These are phyloP conservation scores for Delphinella strobiligena DNA, from an alignment of 2,329 filamentous ascomycete genomes.

Conservation along the genomic window DNA sequence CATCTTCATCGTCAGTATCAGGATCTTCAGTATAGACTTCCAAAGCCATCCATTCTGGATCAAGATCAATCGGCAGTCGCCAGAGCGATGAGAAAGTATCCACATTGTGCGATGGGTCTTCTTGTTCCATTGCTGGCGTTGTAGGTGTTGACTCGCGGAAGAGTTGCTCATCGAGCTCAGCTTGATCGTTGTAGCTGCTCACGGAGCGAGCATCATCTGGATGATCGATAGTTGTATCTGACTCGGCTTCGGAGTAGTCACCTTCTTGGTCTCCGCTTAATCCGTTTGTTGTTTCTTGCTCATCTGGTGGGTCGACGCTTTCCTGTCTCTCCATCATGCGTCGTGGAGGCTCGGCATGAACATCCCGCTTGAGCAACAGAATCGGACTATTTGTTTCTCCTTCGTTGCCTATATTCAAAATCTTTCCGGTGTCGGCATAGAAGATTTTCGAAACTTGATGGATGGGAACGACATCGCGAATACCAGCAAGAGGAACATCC, in stretches of 20 bases:
- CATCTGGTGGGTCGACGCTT: conserved; percentile 25
- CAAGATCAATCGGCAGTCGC: conserved; percentile 60
- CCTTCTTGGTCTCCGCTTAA: neutral
- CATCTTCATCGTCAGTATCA: conserved; percentile 41
- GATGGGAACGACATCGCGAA: conserved; percentile 55
- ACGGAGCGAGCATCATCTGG: conserved; percentile 9
- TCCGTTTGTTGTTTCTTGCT: conserved; percentile 13
- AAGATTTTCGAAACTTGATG: conserved; percentile 81
- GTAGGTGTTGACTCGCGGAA: conserved; percentile 28
- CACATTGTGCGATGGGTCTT: neutral
- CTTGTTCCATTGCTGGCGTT: neutral
- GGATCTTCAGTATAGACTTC: conserved; percentile 65
- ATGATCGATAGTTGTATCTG: conserved; percentile 1
- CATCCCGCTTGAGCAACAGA: conserved; percentile 60
- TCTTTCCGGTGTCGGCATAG: conserved; percentile 81
- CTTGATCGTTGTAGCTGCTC: conserved; percentile 27
- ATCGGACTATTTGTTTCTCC: conserved; percentile 61
- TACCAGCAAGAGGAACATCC: conserved; percentile 48
- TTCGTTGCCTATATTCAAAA: conserved; percentile 67
- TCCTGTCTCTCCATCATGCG: conserved; percentile 37
- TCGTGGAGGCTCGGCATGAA: conserved; percentile 49
- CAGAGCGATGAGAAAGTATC: conserved; percentile 24
- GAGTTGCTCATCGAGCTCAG: conserved; percentile 33
- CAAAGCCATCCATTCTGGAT: conserved; percentile 83
- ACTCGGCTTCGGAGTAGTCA: conserved; percentile 7